Conservation (phyloP, 2,329 filamentous ascomycete genomes). For the Clarireedia hainanense region DNA sequence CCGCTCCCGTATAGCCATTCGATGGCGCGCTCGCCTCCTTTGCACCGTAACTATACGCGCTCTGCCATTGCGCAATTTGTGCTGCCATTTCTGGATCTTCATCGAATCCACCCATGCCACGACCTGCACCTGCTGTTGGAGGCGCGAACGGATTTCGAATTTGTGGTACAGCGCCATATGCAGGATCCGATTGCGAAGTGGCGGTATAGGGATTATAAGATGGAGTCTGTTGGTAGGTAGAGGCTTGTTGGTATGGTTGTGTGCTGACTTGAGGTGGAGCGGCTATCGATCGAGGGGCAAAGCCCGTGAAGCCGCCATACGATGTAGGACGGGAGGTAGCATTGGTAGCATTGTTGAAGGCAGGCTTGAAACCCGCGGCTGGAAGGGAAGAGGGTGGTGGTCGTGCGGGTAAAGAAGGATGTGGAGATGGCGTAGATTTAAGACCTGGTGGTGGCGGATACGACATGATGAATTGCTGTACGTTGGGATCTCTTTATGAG, state of each 20-base stretch:
- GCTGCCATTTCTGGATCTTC: slow-evolving; percentile 78
- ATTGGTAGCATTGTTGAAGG: slow-evolving; percentile 12
- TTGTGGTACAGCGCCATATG: slow-evolving; percentile 51
- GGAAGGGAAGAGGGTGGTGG: slow-evolving; percentile 51
- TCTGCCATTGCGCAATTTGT: slow-evolving; percentile 92
- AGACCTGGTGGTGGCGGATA: slow-evolving; percentile 81
- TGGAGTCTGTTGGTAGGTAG: slow-evolving; percentile 18
- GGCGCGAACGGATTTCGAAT: slow-evolving; percentile 76
- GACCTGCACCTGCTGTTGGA: slow-evolving; percentile 40
- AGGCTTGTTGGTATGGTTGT: slow-evolving; percentile 18
- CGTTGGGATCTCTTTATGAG: slow-evolving; percentile 23
- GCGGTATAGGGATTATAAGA: slow-evolving; percentile 20
- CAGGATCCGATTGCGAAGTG: slow-evolving; percentile 21
- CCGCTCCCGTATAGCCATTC: slow-evolving; percentile 25
- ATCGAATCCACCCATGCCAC: slow-evolving; percentile 34
- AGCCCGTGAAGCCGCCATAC: slow-evolving; percentile 40
- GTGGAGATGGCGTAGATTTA: slow-evolving; percentile 34
- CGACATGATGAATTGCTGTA: slow-evolving; percentile 62
- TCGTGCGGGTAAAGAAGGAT: slow-evolving; percentile 67
- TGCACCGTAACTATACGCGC: slow-evolving; percentile 58
- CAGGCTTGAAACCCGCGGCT: slow-evolving; percentile 21
- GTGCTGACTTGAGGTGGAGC: slow-evolving; percentile 25
- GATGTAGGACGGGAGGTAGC: slow-evolving; percentile 19
- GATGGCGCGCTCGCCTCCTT: slow-evolving; percentile 42
- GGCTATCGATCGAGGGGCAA: slow-evolving; percentile 52